These are phyloP conservation scores for Astragalus glycyphyllos DNA, from an alignment of 306 rosid species.

Conservation along the genomic window DNA sequence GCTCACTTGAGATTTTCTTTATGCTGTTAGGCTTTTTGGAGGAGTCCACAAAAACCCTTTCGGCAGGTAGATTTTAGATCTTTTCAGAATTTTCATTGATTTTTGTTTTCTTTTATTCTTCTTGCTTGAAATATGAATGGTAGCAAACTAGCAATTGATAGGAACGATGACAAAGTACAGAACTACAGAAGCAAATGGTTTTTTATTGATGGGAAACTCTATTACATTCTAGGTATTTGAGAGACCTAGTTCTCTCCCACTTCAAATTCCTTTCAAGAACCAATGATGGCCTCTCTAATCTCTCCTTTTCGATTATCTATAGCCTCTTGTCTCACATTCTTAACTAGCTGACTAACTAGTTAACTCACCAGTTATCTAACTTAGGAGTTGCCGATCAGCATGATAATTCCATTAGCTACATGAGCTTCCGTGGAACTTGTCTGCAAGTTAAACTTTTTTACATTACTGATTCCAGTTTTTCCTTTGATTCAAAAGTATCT, in stretches of 20 bases:
- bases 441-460: conserved; percentile 4
- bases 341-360: not conserved
- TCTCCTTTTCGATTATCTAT: not conserved
- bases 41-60: conserved; percentile 95
- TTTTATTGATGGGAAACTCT: not conserved
- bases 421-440: conserved; percentile 14
- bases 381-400: not conserved
- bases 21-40: conserved; percentile 86
- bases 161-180: not conserved
- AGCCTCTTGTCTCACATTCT: not conserved
- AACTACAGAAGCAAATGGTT: not conserved
- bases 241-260: not conserved
- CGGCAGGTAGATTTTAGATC: conserved; percentile 70
- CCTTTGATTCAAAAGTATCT: not conserved
- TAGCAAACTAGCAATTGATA: not conserved
- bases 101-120: conserved; percentile 14
- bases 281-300: not conserved
- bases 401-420: not conserved
- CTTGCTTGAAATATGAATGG: not conserved
- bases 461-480: conserved; percentile 16
- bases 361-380: not conserved
- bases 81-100: not conserved
- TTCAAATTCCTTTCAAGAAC: not conserved
- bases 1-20: conserved; percentile 42
- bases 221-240: not conserved